Evolutionary conservation across 768 basidiomycete genomes (phyloP), one percentile per base, ranked within the genome.

Genomic region (Tylopilus vinaceipallidus): DNA sequence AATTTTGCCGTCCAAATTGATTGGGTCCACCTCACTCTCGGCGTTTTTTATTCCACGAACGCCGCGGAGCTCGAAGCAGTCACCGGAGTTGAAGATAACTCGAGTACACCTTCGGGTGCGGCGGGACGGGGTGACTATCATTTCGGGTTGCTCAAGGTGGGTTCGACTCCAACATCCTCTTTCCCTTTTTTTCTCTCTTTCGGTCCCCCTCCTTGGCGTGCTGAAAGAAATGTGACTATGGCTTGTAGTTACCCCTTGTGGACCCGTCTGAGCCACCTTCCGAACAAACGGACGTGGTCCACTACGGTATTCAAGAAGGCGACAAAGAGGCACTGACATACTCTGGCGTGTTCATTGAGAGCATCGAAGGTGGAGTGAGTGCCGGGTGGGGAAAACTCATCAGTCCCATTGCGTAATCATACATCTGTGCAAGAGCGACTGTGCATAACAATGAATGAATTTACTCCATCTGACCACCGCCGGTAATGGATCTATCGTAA

Each of bases 1-100:
- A 84, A 83, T 64, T 80, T 83, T 56, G 82, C 78, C 0, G 59
- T 83, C 33, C 73, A 74, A 47, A 73, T 84, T 32, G 76, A 82
- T 61, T 86, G 80, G 81, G 69, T 69, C 17, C 62, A 69, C 17
- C 70, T 67, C 40, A 80, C 79, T 2, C 69, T 83, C 16, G 69
- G 65, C 8, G 75, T 79, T 3, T 75, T 75, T 36, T 83, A 80
- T 58, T 85, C 83, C 0, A 58, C 54, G 11, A 72, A 77, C 26
- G 71, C 50, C 4, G 32, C 47, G 6, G 61, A 64, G 0, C 72
- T 84, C 7, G 52, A 63, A 42, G 60, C 71, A 4, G 82, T 83
- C 16, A 75, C 76, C 2, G 58, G 60, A 7, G 63, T 72, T 2
- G 55, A 71, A 23, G 63, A 69, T 8, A 84, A 82, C 57, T 60